These are phyloP conservation scores for Malania oleifera DNA, from an alignment of 164 flowering plant species.

Conservation along the genomic window DNA sequence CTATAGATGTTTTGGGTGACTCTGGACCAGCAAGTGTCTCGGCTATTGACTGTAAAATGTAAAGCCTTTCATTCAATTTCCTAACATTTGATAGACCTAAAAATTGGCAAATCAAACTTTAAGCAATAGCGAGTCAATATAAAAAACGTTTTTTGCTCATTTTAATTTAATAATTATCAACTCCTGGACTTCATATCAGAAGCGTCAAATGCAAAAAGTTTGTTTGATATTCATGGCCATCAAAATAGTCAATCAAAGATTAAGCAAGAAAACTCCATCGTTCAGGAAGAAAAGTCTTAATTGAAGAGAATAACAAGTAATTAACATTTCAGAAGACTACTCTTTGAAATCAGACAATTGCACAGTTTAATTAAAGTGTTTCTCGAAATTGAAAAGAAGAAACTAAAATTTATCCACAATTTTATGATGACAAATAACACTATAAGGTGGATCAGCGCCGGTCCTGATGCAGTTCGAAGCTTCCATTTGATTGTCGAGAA, in stretches of 20 bases:
- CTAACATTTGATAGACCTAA: too few species aligned
- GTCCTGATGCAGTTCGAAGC: background rate
- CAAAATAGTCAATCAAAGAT: slow-evolving; percentile 1
- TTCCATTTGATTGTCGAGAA: slow-evolving; percentile 11
- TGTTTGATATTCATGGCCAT: background rate
- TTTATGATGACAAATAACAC: background rate
- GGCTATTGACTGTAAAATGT: slow-evolving; percentile 22
- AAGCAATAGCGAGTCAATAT: slow-evolving; percentile 4
- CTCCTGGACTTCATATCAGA: background rate
- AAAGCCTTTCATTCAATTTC: too few species aligned
- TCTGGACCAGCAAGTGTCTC: slow-evolving; percentile 50
- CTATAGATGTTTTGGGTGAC: slow-evolving; percentile 55
- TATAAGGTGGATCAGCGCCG: background rate
- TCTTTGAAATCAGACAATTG: background rate
- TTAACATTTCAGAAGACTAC: background rate
- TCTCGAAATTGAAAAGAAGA: background rate
- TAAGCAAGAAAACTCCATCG: background rate
- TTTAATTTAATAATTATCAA: background rate
- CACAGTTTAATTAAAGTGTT: background rate
- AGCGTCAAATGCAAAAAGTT: slow-evolving; percentile 1
- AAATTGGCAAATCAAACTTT: slow-evolving; percentile 12
- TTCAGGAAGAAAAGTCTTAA: background rate
- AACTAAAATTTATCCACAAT: background rate
- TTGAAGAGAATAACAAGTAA: background rate
- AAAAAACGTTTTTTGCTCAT: background rate